These are phyloP conservation scores for Croton laevigatus DNA, from an alignment of 441 rosid genomes.

Conservation along the genomic window DNA sequence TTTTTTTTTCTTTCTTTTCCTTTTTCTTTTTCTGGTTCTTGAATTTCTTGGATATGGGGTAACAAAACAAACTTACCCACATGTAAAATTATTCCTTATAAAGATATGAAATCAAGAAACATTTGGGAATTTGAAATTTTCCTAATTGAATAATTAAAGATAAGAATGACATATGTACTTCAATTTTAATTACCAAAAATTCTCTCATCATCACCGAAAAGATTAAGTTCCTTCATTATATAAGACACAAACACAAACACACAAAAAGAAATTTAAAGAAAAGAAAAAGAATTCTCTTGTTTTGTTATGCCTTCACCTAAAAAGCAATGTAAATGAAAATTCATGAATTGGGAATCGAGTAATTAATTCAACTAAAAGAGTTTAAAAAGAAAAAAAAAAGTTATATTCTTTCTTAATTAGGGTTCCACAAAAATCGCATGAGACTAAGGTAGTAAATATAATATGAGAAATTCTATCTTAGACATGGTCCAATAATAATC, in stretches of 20 bases:
- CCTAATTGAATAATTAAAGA: conserved; percentile 9
- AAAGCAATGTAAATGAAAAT: too few relatives aligned
- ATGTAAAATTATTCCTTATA: not conserved
- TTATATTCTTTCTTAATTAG: not conserved
- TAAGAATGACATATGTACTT: conserved; percentile 4
- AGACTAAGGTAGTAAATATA: too few relatives aligned
- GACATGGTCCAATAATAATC: not conserved
- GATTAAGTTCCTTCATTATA: too few relatives aligned
- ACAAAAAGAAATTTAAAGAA: too few relatives aligned
- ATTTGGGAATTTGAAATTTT: conserved; percentile 21
- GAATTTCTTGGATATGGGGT: not conserved
- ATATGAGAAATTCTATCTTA: too few relatives aligned
- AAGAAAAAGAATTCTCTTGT: not conserved
- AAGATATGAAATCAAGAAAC: not conserved
- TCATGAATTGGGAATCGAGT: too few relatives aligned
- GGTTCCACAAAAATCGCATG: not conserved
- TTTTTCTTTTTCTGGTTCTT: not conserved
- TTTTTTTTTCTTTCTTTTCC: not conserved
- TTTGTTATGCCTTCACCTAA: too few relatives aligned
- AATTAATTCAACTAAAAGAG: too few relatives aligned
- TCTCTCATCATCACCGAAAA: too few relatives aligned
- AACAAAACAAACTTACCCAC: conserved; percentile 5
- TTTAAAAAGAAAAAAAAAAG: not conserved
- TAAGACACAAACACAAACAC: too few relatives aligned
- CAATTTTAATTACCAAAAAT: not conserved